Evolutionary conservation across 129 eudicot species (phyloP), one percentile per base, ranked within the genome.

Genomic region (Chrysanthemum lavandulifolium): DNA sequence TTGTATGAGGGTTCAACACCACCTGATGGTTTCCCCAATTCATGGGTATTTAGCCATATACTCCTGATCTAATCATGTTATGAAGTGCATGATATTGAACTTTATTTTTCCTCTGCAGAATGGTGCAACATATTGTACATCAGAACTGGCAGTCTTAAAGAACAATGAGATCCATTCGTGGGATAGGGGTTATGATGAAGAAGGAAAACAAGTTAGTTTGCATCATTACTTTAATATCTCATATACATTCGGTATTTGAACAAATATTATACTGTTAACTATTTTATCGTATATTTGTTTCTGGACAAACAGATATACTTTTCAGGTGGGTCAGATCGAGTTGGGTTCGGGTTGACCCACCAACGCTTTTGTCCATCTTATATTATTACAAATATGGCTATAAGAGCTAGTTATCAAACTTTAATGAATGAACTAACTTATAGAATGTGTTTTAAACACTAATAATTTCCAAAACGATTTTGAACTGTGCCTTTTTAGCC

Each of bases 1-100:
- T 85, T 91, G 74, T 95, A 95, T 57, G 97, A 95, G 87, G 97
- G 99, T 31, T 83, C 94, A 76, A 95, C 97, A 6, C 99, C 96
- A 68, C 85, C 89, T 27, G 99, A 85, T 50, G 99, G 96, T 23
- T 95, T 95, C 83, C 97, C 99, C 1, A 95, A 95, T 78, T 82
- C 94, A 71, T 90, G 97, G 99, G 99, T 88, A 84, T 36, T 36
- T 51, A 15, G 13, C 52, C 45, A 66, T 15, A 21, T 54, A 31
- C 15, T 59, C 56, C 16, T 13, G 10, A 40, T 7, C 10, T 40
- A 8, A 31, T 60, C 71, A 45, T 47, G 45, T 56, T 36, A 25
- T 16, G 29, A 48, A 11, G 14, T 48, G 13, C 68, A 18, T 14
- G 16, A 6, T 40, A 6, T 40, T 40, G 10, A 40, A 40, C 47